Percentiles rank a stretch among this genome's conserved stretches.
These are phyloP conservation scores for Teratosphaeria gauchensis DNA, from an alignment of 2,329 filamentous ascomycete genomes.

Conservation along the genomic window DNA sequence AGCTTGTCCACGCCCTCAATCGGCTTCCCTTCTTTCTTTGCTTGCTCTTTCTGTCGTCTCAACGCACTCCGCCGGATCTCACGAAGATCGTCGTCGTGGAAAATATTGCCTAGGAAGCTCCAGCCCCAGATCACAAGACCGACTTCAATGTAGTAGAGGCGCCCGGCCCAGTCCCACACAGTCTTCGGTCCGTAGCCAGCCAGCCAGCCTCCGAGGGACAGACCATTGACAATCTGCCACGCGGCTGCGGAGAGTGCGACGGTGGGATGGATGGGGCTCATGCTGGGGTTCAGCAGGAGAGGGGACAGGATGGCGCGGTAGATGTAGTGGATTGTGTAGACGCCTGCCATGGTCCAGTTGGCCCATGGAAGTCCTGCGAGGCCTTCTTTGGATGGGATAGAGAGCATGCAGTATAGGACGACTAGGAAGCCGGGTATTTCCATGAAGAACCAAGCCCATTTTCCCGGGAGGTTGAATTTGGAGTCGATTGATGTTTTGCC, in stretches of 20 bases:
- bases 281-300: constrained; percentile 70
- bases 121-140: constrained; percentile 68
- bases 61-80: constrained; percentile 69
- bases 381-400: constrained; percentile 50
- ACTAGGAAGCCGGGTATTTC: constrained; percentile 69
- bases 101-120: constrained; percentile 72
- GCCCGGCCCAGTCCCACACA: constrained; percentile 41
- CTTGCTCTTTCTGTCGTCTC: constrained; percentile 44
- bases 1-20: constrained; percentile 59
- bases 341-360: constrained; percentile 63
- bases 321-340: constrained; percentile 74
- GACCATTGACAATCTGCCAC: constrained; percentile 77
- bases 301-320: constrained; percentile 83
- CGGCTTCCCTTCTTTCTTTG: constrained; percentile 35
- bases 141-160: constrained; percentile 39
- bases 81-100: constrained; percentile 80
- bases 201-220: constrained; percentile 69
- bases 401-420: constrained; percentile 68
- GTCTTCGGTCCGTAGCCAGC: constrained; percentile 67
- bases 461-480: constrained; percentile 76
- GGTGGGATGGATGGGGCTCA: constrained; percentile 73
- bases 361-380: constrained; percentile 59
- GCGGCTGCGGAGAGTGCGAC: constrained; percentile 54
- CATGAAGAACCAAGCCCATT: constrained; percentile 80
- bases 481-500: constrained; percentile 79